Base-by-base conservation (phyloP, 345 rosid species). In the Brassica cretica region DNA sequence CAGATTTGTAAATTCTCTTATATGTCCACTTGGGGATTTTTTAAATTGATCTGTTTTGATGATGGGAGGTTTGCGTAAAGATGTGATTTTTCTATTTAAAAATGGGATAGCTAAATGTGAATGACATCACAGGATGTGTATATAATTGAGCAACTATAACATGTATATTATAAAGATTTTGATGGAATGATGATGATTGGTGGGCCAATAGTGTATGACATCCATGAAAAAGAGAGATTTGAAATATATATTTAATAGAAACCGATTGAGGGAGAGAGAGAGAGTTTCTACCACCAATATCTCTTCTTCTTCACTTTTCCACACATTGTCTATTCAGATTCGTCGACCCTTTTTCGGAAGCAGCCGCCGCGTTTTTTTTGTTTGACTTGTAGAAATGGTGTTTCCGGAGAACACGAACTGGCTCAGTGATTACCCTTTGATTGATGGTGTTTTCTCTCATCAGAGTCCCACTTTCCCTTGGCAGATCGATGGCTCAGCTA, bases 381-480 rank as follows among this genome's bases (percentile, higher is more conserved):
- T 32, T 16, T n/a, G 62, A 1, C n/a, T 49, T 7, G 55, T 68
- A 76, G 71, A 85, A 56, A 94, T 90, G 94, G 94, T 85, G 62
- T 85, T 91, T n/a, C 91, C 93, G 62, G 98, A 89, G 73, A 88
- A 78, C 68, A 67, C 85, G 27, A 88, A 87, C 78, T 91, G 94
- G 91, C 82, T 87, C 44, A 86, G 80, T 46, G 96, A 89, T 62
- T 87, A 80, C 58, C 85, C 84, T 51, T 72, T n/a, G n/a, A 87
- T 89, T 64, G 97, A 95, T 53, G 86, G 81, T 29, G 80, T 73
- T 76, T 90, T 87, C 82, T 80, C 89, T 15, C 86, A 81, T 64
- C 86, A 88, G 1, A 84, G 76, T 71, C 64, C 87, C 7, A 0
- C 75, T 66, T 76, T 80, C 4, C 77, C 77, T 12, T 93, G 97